Conservation (phyloP, 2,329 filamentous ascomycete genomes). For the Botrytis porri region DNA sequence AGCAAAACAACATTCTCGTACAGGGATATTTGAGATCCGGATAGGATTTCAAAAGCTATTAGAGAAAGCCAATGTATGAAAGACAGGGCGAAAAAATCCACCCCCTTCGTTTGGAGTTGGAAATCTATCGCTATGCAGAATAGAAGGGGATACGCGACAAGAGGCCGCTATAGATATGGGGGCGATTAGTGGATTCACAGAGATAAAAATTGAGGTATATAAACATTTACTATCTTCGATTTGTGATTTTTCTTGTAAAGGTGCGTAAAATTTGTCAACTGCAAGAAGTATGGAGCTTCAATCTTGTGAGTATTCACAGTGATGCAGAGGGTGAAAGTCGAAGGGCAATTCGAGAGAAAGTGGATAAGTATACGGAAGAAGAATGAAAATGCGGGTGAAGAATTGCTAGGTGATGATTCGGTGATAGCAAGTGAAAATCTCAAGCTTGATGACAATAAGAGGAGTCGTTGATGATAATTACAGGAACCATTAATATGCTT, state of each 20-base stretch:
- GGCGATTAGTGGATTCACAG: too few species aligned
- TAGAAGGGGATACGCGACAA: too few species aligned
- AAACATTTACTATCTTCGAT: neutral
- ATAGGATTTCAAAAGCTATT: too few species aligned
- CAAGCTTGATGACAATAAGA: neutral
- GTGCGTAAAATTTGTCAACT: neutral
- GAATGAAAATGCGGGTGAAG: rapidly evolving
- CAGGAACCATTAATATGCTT: rapidly evolving
- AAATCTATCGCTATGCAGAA: too few species aligned
- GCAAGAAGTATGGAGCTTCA: neutral
- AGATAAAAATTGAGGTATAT: neutral
- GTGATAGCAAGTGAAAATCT: neutral
- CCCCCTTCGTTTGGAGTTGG: too few species aligned
- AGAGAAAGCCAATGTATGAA: too few species aligned
- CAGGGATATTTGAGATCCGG: too few species aligned
- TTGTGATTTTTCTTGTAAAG: neutral
- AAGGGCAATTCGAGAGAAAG: neutral
- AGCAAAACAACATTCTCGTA: too few species aligned
- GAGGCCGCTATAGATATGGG: too few species aligned
- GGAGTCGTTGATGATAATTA: neutral
- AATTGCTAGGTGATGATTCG: neutral
- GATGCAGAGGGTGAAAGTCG: neutral
- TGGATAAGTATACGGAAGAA: neutral
- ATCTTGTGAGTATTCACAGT: rapidly evolving
- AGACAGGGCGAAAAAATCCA: too few species aligned